A percentile compares a stretch with the other conserved stretches of the same genome.
Conservation (phyloP, 371 early-diverging fungal genomes). For the Chytridium lagenaria region DNA sequence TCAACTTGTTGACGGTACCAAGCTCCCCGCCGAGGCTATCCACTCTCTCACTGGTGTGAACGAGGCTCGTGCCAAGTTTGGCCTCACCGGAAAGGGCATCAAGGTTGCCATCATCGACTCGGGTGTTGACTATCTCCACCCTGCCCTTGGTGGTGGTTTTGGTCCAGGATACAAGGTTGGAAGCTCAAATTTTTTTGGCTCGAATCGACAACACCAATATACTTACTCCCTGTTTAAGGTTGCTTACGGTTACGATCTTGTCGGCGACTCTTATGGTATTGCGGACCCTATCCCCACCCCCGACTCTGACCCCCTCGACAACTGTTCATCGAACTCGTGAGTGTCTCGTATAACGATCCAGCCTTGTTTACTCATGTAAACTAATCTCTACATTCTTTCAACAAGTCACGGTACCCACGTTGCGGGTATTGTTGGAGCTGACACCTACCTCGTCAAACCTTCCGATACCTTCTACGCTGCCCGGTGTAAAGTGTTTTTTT, state of each 20-base stretch:
- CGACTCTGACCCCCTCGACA: conserved; percentile 60
- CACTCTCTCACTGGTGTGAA: conserved; percentile 35
- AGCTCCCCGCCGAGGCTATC: background rate
- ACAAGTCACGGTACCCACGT: too few species aligned
- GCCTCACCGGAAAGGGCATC: conserved; percentile 46
- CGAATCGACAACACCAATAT: too few species aligned
- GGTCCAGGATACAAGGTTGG: conserved; percentile 19
- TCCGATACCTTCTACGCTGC: too few species aligned
- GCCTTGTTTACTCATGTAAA: too few species aligned
- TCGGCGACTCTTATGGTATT: conserved; percentile 11
- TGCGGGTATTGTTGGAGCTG: too few species aligned
- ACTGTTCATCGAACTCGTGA: conserved; percentile 43
- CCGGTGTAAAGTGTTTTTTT: too few species aligned
- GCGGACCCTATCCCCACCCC: conserved; percentile 28
- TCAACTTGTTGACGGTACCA: background rate
- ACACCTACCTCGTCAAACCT: too few species aligned
- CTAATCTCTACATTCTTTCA: too few species aligned
- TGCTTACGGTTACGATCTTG: conserved; percentile 19
- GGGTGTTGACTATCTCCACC: conserved; percentile 72
- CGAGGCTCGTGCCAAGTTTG: conserved; percentile 28
- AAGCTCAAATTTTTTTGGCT: too few species aligned
- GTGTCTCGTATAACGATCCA: too few species aligned
- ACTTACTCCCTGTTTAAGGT: too few species aligned
- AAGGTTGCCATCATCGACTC: conserved; percentile 61
- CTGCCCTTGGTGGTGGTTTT: conserved; percentile 66